These are phyloP conservation scores for Phyllosticta paracitricarpa DNA, from an alignment of 2,329 filamentous ascomycete genomes.

Conservation along the genomic window DNA sequence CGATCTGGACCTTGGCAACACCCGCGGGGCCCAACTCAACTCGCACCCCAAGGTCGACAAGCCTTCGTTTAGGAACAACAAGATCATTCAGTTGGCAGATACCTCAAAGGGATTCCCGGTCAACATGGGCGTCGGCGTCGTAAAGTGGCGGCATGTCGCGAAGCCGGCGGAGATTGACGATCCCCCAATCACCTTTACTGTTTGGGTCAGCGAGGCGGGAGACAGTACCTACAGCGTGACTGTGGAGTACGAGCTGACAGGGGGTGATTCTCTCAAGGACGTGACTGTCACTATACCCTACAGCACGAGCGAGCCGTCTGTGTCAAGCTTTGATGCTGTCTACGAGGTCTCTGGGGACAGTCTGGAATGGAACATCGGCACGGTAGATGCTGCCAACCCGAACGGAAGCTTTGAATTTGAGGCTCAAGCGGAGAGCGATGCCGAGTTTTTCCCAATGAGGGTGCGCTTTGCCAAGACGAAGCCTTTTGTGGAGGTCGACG, in stretches of 20 bases:
- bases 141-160: slow-evolving; percentile 82
- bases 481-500: slow-evolving; percentile 88
- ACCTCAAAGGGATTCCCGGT: slow-evolving; percentile 79
- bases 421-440: slow-evolving; percentile 74
- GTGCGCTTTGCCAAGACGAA: slow-evolving; percentile 77
- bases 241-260: slow-evolving; percentile 88
- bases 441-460: slow-evolving; percentile 97
- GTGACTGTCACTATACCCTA: slow-evolving; percentile 86
- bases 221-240: slow-evolving; percentile 79
- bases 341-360: slow-evolving; percentile 91
- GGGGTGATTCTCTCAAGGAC: slow-evolving; percentile 67
- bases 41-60: slow-evolving; percentile 97
- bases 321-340: slow-evolving; percentile 86
- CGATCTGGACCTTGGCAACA: slow-evolving; percentile 63
- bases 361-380: slow-evolving; percentile 87
- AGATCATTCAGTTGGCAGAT: slow-evolving; percentile 84
- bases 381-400: slow-evolving; percentile 70
- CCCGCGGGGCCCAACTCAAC: slow-evolving; percentile 80
- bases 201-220: slow-evolving; percentile 88
- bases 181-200: slow-evolving; percentile 89
- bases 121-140: slow-evolving; percentile 85
- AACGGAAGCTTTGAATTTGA: slow-evolving; percentile 94
- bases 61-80: slow-evolving; percentile 70
- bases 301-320: slow-evolving; percentile 68
- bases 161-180: slow-evolving; percentile 70